Percentiles rank a stretch among this genome's conserved stretches.
These are phyloP conservation scores for Tulasnella sp. DNA, from an alignment of 768 basidiomycete species.

Conservation along the genomic window DNA sequence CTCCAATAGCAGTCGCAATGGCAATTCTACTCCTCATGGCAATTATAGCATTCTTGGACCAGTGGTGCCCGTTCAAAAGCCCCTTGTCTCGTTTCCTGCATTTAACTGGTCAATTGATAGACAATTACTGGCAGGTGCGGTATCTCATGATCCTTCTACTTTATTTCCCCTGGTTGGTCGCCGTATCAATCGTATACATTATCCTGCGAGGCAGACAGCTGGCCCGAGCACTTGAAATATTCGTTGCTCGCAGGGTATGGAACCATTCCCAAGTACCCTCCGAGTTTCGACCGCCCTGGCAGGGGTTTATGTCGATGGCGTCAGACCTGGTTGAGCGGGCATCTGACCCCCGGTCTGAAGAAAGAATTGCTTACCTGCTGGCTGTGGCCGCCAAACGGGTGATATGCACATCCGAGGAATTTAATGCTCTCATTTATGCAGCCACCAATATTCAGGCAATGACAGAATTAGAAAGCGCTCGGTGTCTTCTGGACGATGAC, in stretches of 20 bases:
- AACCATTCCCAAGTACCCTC: too few species aligned
- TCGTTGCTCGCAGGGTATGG: too few species aligned
- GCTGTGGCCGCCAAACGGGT: neutral
- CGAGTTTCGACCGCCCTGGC: too few species aligned
- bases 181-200: neutral
- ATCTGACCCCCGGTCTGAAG: neutral
- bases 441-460: neutral
- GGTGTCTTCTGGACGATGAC: neutral
- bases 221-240: too few species aligned
- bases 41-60: neutral
- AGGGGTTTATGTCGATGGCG: too few species aligned
- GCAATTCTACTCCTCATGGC: neutral
- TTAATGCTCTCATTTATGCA: neutral
- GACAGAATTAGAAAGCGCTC: neutral
- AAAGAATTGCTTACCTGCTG: neutral
- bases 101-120: neutral
- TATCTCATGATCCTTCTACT: neutral
- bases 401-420: neutral
- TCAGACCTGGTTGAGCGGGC: too few species aligned
- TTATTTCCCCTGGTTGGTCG: neutral
- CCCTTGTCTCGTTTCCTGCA: neutral
- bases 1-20: neutral
- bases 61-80: slow-evolving; percentile 2
- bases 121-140: neutral
- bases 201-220: too few species aligned